phyloP scores from a whole-genome alignment of 1,284 basidiomycete genomes.

The Exobasidium cylindrosporum region DNA sequence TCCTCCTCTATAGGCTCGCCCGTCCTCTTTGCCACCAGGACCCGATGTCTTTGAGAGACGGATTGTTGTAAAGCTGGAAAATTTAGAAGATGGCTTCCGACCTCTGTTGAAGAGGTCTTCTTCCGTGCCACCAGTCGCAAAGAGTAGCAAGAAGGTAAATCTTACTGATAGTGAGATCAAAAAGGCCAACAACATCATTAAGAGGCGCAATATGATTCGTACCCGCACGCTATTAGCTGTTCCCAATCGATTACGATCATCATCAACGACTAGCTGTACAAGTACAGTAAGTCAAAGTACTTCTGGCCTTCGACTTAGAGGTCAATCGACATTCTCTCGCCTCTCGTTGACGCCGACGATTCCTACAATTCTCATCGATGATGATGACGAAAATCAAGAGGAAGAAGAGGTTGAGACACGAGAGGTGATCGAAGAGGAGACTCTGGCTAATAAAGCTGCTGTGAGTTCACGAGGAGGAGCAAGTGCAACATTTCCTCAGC shows the following conservation, averaged over 20 bases:
- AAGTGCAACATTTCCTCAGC: too few relatives aligned
- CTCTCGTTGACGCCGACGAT: too few relatives aligned
- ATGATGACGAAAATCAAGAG: background rate
- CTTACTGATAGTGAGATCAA: background rate
- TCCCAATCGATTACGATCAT: background rate
- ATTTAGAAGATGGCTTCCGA: background rate
- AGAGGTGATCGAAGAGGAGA: too few relatives aligned
- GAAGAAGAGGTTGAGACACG: background rate
- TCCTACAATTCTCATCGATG: background rate
- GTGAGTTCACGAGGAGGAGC: too few relatives aligned
- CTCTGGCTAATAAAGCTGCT: too few relatives aligned
- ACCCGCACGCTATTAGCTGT: background rate
- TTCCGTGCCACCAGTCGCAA: background rate
- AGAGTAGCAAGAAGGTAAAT: too few relatives aligned
- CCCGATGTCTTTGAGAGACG: background rate
- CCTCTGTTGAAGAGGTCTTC: background rate
- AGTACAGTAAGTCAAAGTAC: background rate
- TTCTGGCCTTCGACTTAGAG: background rate
- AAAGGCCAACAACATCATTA: background rate
- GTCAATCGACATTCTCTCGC: too few relatives aligned
- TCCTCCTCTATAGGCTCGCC: background rate
- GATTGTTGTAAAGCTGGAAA: background rate
- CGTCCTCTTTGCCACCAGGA: background rate
- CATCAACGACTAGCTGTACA: background rate
- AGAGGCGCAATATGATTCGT: background rate